These are phyloP conservation scores for Suhomyces terraborum DNA, from an alignment of 1,139 yeast genomes.

Conservation along the genomic window DNA sequence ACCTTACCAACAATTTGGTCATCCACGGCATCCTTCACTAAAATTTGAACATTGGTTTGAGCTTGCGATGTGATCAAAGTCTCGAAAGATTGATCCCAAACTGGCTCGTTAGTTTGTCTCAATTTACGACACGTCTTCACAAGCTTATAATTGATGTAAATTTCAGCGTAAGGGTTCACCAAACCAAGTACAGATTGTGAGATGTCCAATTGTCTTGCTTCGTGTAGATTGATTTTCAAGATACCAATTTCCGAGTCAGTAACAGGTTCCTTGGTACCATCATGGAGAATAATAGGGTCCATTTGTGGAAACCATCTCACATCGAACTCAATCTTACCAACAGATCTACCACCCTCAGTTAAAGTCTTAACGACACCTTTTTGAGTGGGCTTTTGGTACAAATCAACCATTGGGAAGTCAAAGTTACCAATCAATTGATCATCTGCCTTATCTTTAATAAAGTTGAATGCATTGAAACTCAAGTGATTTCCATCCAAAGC, in stretches of 20 bases:
- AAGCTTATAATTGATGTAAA: slow-evolving; percentile 57
- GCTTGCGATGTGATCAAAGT: slow-evolving; percentile 61
- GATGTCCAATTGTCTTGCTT: slow-evolving; percentile 70
- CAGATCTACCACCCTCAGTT: slow-evolving; percentile 55
- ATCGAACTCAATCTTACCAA: slow-evolving; percentile 63
- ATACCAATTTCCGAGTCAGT: slow-evolving; percentile 69
- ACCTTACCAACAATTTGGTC: slow-evolving; percentile 54
- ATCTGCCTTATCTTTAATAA: slow-evolving; percentile 52
- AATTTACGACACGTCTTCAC: slow-evolving; percentile 59
- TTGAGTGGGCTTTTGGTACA: slow-evolving; percentile 54
- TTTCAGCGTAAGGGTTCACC: slow-evolving; percentile 70
- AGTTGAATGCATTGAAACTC: slow-evolving; percentile 54
- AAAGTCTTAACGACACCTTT: slow-evolving; percentile 38
- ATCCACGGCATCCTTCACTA: slow-evolving; percentile 58
- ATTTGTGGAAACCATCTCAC: slow-evolving; percentile 64
- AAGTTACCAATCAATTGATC: slow-evolving; percentile 59
- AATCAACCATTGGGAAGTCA: slow-evolving; percentile 56
- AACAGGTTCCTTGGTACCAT: slow-evolving; percentile 51
- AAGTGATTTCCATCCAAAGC: slow-evolving; percentile 58
- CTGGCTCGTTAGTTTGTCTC: slow-evolving; percentile 68
- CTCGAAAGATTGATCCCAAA: slow-evolving; percentile 68
- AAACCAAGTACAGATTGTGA: slow-evolving; percentile 66
- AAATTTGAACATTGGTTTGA: slow-evolving; percentile 52
- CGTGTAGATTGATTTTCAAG: slow-evolving; percentile 67
- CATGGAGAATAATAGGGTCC: slow-evolving; percentile 47